phyloP scores from a whole-genome alignment of 768 basidiomycete genomes.

The Kockovaella imperatae region DNA sequence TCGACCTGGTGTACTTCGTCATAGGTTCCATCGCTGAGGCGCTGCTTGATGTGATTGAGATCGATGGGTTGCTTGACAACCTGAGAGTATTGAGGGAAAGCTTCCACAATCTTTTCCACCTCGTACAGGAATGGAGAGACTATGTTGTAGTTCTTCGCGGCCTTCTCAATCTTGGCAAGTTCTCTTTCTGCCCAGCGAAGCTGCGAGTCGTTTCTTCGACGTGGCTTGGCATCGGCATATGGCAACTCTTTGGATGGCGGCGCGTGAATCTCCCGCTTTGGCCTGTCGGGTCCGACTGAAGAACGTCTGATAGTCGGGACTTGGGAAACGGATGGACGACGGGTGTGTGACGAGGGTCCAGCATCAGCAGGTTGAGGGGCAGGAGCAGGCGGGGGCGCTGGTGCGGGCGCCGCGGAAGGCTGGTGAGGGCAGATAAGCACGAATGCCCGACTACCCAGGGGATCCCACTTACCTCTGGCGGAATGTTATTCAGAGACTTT shows the following conservation, averaged over 20 bases:
- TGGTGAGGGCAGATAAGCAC: neutral
- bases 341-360: slow-evolving; percentile 37
- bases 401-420: neutral
- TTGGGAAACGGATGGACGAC: slow-evolving; percentile 66
- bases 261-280: slow-evolving; percentile 95
- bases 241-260: slow-evolving; percentile 85
- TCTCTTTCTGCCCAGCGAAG: slow-evolving; percentile 73
- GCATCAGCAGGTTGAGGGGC: slow-evolving; percentile 10
- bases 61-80: slow-evolving; percentile 95
- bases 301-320: slow-evolving; percentile 69
- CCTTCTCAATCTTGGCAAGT: slow-evolving; percentile 59
- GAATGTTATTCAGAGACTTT: slow-evolving; percentile 76
- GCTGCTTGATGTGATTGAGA: slow-evolving; percentile 74
- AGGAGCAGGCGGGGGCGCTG: neutral
- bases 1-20: slow-evolving; percentile 69
- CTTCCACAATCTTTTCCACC: slow-evolving; percentile 61
- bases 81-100: slow-evolving; percentile 76
- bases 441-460: neutral
- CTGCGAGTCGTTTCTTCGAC: slow-evolving; percentile 62
- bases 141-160: slow-evolving; percentile 64
- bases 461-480: slow-evolving; percentile 59
- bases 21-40: slow-evolving; percentile 72
- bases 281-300: slow-evolving; percentile 54
- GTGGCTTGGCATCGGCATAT: slow-evolving; percentile 64
- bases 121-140: slow-evolving; percentile 88